A percentile compares a stretch with the other conserved stretches of the same genome.
phyloP scores from a whole-genome alignment of 2,329 filamentous ascomycete genomes.

The Stagonosporopsis chrysanthemi region DNA sequence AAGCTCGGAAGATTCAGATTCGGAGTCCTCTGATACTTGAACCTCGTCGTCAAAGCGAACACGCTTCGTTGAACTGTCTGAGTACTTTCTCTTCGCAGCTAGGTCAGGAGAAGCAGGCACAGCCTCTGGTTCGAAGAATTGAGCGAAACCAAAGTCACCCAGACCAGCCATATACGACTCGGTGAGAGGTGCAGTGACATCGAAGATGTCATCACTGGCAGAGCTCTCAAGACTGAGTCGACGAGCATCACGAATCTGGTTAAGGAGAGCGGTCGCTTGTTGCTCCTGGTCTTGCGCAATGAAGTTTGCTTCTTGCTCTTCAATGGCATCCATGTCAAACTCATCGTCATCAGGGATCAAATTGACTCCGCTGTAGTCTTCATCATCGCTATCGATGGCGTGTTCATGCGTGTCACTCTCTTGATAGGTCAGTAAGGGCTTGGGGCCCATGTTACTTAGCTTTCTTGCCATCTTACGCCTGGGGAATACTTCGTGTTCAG shows the following conservation, averaged over 20 bases:
- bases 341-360: conserved; percentile 77
- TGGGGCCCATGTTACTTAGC: conserved; percentile 43
- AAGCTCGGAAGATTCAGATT: conserved; percentile 58
- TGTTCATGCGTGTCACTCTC: conserved; percentile 42
- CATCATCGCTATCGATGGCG: conserved; percentile 50
- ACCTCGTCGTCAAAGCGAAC: conserved; percentile 76
- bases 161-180: conserved; percentile 36
- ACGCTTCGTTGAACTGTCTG: conserved; percentile 61
- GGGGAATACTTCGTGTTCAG: conserved; percentile 44
- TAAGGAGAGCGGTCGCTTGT: conserved; percentile 38
- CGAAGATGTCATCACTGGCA: conserved; percentile 45
- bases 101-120: conserved; percentile 51
- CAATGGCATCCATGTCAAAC: conserved; percentile 79
- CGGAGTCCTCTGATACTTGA: conserved; percentile 67
- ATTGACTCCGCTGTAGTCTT: conserved; percentile 75
- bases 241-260: conserved; percentile 44
- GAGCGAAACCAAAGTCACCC: conserved; percentile 44
- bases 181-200: conserved; percentile 38
- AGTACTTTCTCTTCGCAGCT: conserved; percentile 45
- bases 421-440: conserved; percentile 49
- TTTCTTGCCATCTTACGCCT: conserved; percentile 49
- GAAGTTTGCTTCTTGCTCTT: conserved; percentile 78
- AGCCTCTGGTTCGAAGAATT: conserved; percentile 52
- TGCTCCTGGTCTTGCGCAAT: conserved; percentile 61
- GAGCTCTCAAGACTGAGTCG: conserved; percentile 46